Percentiles rank a stretch among this genome's conserved stretches.
Evolutionary conservation across 305 asterid species (phyloP).

Genomic region (Fraxinus paxiana): DNA sequence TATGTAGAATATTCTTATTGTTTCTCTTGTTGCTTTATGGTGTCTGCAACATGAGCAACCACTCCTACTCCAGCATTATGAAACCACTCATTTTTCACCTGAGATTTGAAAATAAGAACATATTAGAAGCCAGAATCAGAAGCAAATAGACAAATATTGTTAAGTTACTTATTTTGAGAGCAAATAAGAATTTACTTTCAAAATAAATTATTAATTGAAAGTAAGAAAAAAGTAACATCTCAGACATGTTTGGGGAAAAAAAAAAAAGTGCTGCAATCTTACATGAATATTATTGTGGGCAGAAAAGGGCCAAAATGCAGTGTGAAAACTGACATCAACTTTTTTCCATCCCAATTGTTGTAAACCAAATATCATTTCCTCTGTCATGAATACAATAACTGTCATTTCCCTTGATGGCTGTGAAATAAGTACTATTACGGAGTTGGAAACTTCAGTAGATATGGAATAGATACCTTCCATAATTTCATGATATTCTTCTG

Average conservation of each 20-base stretch:
- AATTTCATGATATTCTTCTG: conserved; percentile 68
- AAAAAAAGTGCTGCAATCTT: neutral
- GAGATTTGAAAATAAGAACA: conserved; percentile 8
- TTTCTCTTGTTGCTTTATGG: conserved; percentile 66
- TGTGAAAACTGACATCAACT: conserved; percentile 83
- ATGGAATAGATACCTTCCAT: conserved; percentile 60
- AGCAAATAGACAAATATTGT: neutral
- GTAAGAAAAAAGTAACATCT: too few species aligned
- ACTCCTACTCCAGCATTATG: conserved; percentile 84
- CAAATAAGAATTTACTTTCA: neutral
- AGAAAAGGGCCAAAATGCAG: conserved; percentile 69
- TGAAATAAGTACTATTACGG: neutral
- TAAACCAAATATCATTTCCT: conserved; percentile 74
- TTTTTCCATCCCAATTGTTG: conserved; percentile 79
- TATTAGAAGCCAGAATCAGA: neutral
- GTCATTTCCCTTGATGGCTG: conserved; percentile 14
- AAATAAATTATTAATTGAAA: too few species aligned
- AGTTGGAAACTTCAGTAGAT: neutral
- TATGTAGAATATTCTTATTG: conserved; percentile 36
- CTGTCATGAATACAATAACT: conserved; percentile 31
- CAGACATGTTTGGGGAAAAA: too few species aligned
- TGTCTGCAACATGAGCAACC: conserved; percentile 78
- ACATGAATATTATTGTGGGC: conserved; percentile 84
- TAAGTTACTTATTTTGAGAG: neutral
- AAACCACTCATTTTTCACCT: conserved; percentile 79